Evolutionary conservation across 2,329 filamentous ascomycete genomes (phyloP), one percentile per base, ranked within the genome.

Genomic region (Pseudogymnoascus sp.): DNA sequence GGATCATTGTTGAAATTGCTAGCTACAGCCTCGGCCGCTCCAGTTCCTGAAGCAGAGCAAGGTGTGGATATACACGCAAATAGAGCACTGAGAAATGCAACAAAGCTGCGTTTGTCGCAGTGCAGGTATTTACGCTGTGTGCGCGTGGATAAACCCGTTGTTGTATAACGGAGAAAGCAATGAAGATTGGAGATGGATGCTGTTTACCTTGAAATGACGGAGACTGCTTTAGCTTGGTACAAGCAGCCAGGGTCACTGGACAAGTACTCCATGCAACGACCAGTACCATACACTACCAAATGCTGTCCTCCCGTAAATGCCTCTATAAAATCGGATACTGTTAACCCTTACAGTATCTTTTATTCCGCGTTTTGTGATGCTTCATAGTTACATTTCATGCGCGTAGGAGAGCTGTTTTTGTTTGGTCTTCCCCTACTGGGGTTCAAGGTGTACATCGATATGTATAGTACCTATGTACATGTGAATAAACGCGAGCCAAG

Each of bases 161-260:
- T 56, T 56, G 50, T 56, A 35, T 35, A 56, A 53, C n/a, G 50
- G 35, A 56, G 50, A 29, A 33, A 35, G 50, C 29, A 56, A 33
- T 56, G 50, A 56, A 56, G 50, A 35, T 21, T 15, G 29, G 29
- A 56, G 50, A 56, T 56, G 50, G 29, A 56, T 21, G 50, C 29
- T 56, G 50, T 56, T 56, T 56, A 56, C 50, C 50, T 56, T 56
- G 50, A 56, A 56, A 56, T 56, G 50, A 56, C 29, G 50, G 19
- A 33, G 26, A 56, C 2, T 56, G 50, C 50, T 56, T 35, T 56
- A 56, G 50, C 50, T 56, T 56, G 50, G 50, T 56, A 56, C 50
- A 21, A 56, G 29, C 29, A 33, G 50, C 50, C 50, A 56, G 29
- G 50, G 50, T 56, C 29, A 33, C 17, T 56, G 21, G 29, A 33